Evolutionary conservation across 257 asterid genomes (phyloP).

Genomic region (Solanum rostratum): DNA sequence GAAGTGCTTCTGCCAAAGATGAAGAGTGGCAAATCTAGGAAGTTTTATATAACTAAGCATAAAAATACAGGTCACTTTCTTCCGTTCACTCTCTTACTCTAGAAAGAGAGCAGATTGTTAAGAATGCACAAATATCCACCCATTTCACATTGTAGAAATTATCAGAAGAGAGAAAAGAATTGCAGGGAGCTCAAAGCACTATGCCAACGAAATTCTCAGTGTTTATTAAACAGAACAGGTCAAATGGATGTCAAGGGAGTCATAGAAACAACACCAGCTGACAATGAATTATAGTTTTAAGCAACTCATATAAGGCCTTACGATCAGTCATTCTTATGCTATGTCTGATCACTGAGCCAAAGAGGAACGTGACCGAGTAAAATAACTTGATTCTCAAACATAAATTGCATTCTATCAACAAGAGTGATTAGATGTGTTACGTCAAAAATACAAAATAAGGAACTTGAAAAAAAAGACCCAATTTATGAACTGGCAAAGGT

Average conservation of each 20-base stretch:
- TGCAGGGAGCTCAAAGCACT: not conserved
- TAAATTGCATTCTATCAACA: not conserved
- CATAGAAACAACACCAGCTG: not conserved
- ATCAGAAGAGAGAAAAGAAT: not conserved
- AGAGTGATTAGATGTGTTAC: not conserved
- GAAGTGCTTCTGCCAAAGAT: not conserved
- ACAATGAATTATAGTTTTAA: not conserved
- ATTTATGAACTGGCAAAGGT: not conserved
- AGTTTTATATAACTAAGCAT: not conserved
- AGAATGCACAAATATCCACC: not conserved
- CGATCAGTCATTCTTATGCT: not conserved
- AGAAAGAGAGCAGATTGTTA: not conserved
- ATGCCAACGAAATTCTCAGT: not conserved
- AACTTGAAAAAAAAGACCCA: not conserved
- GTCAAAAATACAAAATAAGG: not conserved
- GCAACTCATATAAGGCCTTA: not conserved
- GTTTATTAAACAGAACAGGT: not conserved
- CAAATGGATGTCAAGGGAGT: not conserved
- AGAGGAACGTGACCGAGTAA: not conserved
- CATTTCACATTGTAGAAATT: not conserved
- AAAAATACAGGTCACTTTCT: not conserved
- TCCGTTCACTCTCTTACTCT: not conserved
- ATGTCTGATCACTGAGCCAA: not conserved
- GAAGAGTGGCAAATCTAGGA: not conserved
- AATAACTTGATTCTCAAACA: not conserved